Evolutionary conservation across 495 filamentous ascomycete species (phyloP).

Genomic region (Darksidea phi): DNA sequence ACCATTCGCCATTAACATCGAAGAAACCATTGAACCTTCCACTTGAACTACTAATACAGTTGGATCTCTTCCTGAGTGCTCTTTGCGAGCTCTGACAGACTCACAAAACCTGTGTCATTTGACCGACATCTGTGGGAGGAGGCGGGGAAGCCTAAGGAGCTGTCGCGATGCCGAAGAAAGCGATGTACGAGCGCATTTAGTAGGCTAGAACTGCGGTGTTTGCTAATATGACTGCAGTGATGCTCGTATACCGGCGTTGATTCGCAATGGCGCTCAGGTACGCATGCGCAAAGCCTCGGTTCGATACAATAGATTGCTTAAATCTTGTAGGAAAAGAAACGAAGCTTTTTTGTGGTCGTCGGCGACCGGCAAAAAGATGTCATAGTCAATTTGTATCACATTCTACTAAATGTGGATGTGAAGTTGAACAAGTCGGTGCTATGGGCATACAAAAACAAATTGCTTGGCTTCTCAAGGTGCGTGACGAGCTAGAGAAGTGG

Average conservation of each 20-base stretch:
- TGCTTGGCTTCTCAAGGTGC: slow-evolving; percentile 81
- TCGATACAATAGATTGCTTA: neutral
- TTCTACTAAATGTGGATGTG: slow-evolving; percentile 83
- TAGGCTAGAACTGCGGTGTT: neutral
- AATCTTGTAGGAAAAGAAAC: slow-evolving; percentile 72
- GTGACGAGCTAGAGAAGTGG: neutral
- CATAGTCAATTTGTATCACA: slow-evolving; percentile 92
- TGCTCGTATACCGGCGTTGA: slow-evolving; percentile 91
- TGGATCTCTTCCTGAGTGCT: neutral
- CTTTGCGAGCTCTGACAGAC: neutral
- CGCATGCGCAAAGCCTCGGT: neutral
- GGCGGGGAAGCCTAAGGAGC: slow-evolving; percentile 32
- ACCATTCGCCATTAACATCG: neutral
- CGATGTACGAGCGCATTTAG: slow-evolving; percentile 35
- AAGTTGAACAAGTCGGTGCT: slow-evolving; percentile 96
- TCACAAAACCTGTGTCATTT: neutral
- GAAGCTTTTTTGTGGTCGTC: slow-evolving; percentile 95
- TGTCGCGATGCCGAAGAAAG: slow-evolving; percentile 46
- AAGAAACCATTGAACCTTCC: neutral
- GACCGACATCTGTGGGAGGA: slow-evolving; percentile 6
- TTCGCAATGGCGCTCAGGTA: slow-evolving; percentile 86
- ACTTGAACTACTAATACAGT: neutral
- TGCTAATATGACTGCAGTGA: slow-evolving; percentile 56
- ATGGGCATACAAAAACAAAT: slow-evolving; percentile 99
- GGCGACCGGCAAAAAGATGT: slow-evolving; percentile 96